Conservation (phyloP, 768 basidiomycete genomes). For the Pisolithus albus region DNA sequence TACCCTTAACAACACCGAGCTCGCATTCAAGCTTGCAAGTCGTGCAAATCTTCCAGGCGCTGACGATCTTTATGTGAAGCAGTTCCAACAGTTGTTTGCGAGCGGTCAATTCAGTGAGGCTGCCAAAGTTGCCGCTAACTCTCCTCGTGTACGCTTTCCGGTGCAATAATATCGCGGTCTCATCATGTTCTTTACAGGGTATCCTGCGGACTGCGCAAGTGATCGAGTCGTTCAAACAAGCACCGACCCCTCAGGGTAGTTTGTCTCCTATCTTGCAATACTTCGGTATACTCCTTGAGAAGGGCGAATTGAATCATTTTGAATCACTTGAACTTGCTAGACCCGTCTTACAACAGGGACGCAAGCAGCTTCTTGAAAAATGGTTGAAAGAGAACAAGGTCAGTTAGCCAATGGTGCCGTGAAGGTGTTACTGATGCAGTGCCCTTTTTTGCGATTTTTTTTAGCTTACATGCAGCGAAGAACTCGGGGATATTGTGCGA, state of each 20-base stretch:
- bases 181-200: conserved; percentile 44
- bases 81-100: conserved; percentile 88
- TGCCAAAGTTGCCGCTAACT: conserved; percentile 96
- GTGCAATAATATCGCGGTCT: neutral
- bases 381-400: conserved; percentile 99
- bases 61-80: conserved; percentile 91
- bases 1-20: conserved; percentile 93
- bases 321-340: conserved; percentile 95
- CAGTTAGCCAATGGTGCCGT: neutral
- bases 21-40: conserved; percentile 96
- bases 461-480: conserved; percentile 95
- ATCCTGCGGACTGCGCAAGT: conserved; percentile 92
- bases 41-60: conserved; percentile 95
- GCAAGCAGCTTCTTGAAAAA: conserved; percentile 95
- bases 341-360: conserved; percentile 91
- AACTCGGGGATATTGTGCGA: conserved; percentile 95
- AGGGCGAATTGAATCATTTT: conserved; percentile 93
- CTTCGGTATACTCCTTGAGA: conserved; percentile 97
- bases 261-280: conserved; percentile 96
- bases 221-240: conserved; percentile 95
- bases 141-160: conserved; percentile 61
- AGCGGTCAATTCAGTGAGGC: conserved; percentile 88
- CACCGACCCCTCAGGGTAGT: conserved; percentile 84
- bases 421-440: neutral
- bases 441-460: neutral